Conservation (phyloP, 208 protist species). For the Vickermania ingenoplastis region DNA sequence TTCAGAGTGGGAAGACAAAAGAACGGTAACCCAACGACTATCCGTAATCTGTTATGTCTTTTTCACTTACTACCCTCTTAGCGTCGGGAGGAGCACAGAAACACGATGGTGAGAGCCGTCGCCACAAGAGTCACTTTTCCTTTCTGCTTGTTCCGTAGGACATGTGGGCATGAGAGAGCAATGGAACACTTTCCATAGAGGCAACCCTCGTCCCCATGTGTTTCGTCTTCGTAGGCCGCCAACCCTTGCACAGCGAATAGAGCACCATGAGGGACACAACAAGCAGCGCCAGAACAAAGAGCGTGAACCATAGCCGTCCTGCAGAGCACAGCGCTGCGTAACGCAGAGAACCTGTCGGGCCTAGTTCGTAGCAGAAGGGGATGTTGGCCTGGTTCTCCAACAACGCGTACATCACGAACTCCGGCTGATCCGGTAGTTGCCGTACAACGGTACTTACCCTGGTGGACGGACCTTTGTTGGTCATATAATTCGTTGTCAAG, state of each 20-base stretch:
- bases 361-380: constrained; percentile 82
- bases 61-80: too few relatives aligned
- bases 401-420: constrained; percentile 64
- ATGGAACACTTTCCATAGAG: not conserved
- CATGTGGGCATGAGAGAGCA: not conserved
- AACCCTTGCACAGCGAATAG: not conserved
- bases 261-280: not conserved
- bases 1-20: too few relatives aligned
- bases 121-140: too few relatives aligned
- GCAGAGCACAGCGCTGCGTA: constrained; percentile 77
- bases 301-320: constrained; percentile 48
- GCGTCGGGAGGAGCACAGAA: too few relatives aligned
- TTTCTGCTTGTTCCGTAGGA: constrained; percentile 1
- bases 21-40: too few relatives aligned
- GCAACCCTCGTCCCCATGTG: not conserved
- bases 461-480: constrained; percentile 23
- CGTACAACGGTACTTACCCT: constrained; percentile 63
- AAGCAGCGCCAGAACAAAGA: not conserved
- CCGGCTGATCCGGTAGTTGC: constrained; percentile 73
- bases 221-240: constrained; percentile 1
- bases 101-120: too few relatives aligned
- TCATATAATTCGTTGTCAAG: constrained; percentile 25
- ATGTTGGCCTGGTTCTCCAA: constrained; percentile 75
- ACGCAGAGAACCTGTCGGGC: constrained; percentile 46
- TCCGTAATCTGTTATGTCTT: too few relatives aligned